Percentiles rank a stretch among this genome's conserved stretches.
phyloP scores from a whole-genome alignment of 116 monocot genomes.

The Trichopus zeylanicus region DNA sequence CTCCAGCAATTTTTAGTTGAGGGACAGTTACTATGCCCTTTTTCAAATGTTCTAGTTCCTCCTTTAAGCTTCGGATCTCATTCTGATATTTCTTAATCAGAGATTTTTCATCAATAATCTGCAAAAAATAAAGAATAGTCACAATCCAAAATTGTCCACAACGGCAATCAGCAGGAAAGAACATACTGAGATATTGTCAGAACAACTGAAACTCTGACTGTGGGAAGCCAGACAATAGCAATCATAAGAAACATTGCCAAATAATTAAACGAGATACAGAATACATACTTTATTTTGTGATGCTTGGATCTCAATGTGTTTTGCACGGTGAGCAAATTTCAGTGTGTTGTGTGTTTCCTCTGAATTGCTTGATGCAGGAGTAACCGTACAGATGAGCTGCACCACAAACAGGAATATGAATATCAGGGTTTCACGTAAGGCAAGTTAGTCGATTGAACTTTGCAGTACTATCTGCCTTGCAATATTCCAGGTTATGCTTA shows the following conservation, averaged over 20 bases:
- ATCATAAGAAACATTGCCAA: neutral
- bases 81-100: slow-evolving; percentile 94
- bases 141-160: neutral
- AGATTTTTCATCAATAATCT: slow-evolving; percentile 96
- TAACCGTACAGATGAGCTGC: slow-evolving; percentile 89
- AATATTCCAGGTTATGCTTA: slow-evolving; percentile 3
- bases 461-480: neutral
- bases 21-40: slow-evolving; percentile 45
- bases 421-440: slow-evolving; percentile 2
- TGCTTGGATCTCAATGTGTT: slow-evolving; percentile 84
- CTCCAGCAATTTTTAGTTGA: slow-evolving; percentile 50
- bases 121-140: slow-evolving; percentile 15
- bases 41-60: slow-evolving; percentile 77
- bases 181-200: neutral
- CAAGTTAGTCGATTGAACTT: neutral
- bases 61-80: slow-evolving; percentile 82
- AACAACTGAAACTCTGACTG: neutral
- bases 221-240: neutral
- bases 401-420: slow-evolving; percentile 3
- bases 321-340: slow-evolving; percentile 95
- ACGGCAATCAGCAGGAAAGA: neutral
- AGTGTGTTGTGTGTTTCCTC: slow-evolving; percentile 97
- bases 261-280: neutral
- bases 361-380: slow-evolving; percentile 85
- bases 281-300: slow-evolving; percentile 74